Percentiles rank a stretch among this genome's conserved stretches.
Evolutionary conservation across 2,329 filamentous ascomycete species (phyloP).

Genomic region (Teratosphaeria viscida): DNA sequence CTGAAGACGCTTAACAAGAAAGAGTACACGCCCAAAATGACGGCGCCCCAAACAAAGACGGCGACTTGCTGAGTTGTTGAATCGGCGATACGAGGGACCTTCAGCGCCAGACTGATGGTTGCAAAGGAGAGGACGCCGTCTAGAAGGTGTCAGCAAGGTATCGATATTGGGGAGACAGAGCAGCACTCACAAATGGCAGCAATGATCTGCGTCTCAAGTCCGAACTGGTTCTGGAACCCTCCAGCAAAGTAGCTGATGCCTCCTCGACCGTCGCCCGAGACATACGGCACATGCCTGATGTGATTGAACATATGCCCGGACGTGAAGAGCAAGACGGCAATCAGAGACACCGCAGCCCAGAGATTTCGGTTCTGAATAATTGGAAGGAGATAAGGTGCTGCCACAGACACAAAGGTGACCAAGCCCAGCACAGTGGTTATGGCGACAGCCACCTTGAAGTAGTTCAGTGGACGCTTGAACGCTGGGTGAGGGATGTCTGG

Average conservation of each 20-base stretch:
- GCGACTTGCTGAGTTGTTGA: constrained; percentile 67
- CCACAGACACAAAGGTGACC: constrained; percentile 58
- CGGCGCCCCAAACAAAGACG: constrained; percentile 65
- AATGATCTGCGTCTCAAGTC: constrained; percentile 89
- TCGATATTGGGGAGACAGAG: not conserved
- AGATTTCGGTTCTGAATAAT: constrained; percentile 81
- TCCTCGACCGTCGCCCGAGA: constrained; percentile 71
- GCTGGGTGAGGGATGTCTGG: constrained; percentile 62
- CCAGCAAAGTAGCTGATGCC: constrained; percentile 82
- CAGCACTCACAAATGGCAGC: constrained; percentile 74
- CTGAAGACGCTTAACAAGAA: constrained; percentile 90
- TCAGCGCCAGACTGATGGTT: constrained; percentile 80
- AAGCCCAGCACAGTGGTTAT: constrained; percentile 60
- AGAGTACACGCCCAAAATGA: constrained; percentile 79
- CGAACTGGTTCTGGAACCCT: constrained; percentile 89
- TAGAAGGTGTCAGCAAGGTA: constrained; percentile 23
- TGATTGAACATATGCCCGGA: constrained; percentile 99
- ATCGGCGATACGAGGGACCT: constrained; percentile 80
- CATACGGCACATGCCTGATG: constrained; percentile 91
- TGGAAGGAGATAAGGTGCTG: constrained; percentile 69
- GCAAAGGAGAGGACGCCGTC: constrained; percentile 79
- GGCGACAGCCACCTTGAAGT: constrained; percentile 58
- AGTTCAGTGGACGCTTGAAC: constrained; percentile 82
- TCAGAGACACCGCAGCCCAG: constrained; percentile 84
- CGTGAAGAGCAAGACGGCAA: constrained; percentile 83